Base-by-base conservation (phyloP, 768 basidiomycete genomes). In the Pulveroboletus sp. region DNA sequence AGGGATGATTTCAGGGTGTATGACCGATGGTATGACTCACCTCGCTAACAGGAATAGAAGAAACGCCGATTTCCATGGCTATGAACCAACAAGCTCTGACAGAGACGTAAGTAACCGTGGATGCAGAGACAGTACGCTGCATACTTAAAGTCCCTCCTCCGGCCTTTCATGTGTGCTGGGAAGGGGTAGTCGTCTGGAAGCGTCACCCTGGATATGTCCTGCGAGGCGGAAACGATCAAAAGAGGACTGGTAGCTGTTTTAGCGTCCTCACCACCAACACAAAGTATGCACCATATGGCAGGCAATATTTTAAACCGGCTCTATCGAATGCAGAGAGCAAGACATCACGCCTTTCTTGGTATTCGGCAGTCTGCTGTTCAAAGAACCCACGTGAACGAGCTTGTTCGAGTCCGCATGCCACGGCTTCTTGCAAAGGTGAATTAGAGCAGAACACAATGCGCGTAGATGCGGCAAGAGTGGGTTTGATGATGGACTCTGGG, bases 391-490 rank as follows among this genome's bases (percentile, higher is more conserved):
- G 80, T 57, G 86, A 70, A 18, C 70, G 69, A 2, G 84, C 92
- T 58, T 87, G 76, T 66, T 96, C 95, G 15, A 97, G 75, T 18
- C 92, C 94, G n/a, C 77, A 75, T 5, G 95, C 94, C 15, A 83
- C 84, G 13, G 94, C 95, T 71, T 97, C 95, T 69, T 98, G 95
- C 49, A 96, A 72, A 5, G 94, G 95, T 3, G 93, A 92, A 69
- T 95, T 96, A 47, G 85, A 81, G 70, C 91, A 95, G 73, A 96
- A 98, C 30, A 97, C 88, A 60, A 98, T 94, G 30, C 96, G 86
- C 0, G 94, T 95, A 43, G 81, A 83, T 6, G 92, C 95, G 8
- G 93, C 92, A 27, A 96, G 79, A 14, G 92, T 88, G 2, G 95
- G 92, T 39, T 74, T 72, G 47, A 94, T 88, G 60, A 98, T 86